Evolutionary conservation across 805 yeast species (phyloP), one percentile per base, ranked within the genome.

Genomic region (Cyberlindnera xylosilytica): DNA sequence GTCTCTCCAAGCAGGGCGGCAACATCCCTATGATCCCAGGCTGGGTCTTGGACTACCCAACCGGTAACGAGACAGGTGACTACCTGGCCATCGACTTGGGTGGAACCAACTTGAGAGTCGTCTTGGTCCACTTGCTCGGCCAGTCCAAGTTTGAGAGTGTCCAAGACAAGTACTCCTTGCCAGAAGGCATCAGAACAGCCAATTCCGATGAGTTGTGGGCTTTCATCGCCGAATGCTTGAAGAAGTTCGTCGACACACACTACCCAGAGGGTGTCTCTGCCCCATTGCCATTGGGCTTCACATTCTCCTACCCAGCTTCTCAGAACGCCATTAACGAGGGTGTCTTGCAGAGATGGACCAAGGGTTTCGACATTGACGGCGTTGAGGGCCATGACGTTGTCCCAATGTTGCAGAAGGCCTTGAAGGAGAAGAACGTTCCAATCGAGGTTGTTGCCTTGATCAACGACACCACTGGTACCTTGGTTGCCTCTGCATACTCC

Each of bases 1-100:
- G 97, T 47, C 74, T 85, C 53, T 73, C 82, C 46, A 73, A 76
- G 60, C 65, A 73, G 44, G 91, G 93, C 39, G 95, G 93, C 45
- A 83, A 83, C 64, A 87, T 88, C 59, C 98, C 99, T 48, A 91
- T 91, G 98, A 89, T 84, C 61, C 96, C 96, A 36, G 87, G 95
- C 49, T 91, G 97, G 97, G 97, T 91, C 42, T 72, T 89, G 74
- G 95, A 85, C 59, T 84, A 73, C 72, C 97, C 98, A 52, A 83
- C 91, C 38, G 99, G 99, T 52, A 69, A 79, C 53, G 99, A 91
- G 66, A 76, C 74, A 32, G 99, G 99, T 52, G 82, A 87, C 53
- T 91, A 76, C 66, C 69, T 91, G 62, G 97, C 98, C 40, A 84
- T 93, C 47, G 99, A 91, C 65, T 76, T 91, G 69, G 99, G 99